These are phyloP conservation scores for Sherardia arvensis DNA, from an alignment of 257 asterid genomes.

Conservation along the genomic window DNA sequence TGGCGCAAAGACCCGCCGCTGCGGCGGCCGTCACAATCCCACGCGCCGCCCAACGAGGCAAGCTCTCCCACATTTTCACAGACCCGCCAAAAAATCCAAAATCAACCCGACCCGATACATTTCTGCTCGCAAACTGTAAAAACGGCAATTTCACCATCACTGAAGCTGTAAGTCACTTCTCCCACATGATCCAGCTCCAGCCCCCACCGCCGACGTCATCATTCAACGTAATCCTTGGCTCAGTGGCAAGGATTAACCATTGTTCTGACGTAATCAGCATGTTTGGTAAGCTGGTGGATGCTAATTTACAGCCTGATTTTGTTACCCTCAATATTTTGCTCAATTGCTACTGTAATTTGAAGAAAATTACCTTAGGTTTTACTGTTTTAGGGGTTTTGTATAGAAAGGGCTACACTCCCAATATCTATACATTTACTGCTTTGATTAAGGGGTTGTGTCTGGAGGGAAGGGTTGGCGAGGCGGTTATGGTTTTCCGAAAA, in stretches of 20 bases:
- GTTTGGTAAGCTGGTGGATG: slow-evolving; percentile 36
- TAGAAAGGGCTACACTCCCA: slow-evolving; percentile 52
- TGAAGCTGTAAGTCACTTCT: slow-evolving; percentile 30
- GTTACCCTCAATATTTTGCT: slow-evolving; percentile 47
- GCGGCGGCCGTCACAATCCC: slow-evolving; percentile 13
- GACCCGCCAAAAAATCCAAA: slow-evolving; percentile 11
- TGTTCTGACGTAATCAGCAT: slow-evolving; percentile 27
- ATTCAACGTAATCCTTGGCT: slow-evolving; percentile 30
- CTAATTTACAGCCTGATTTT: slow-evolving; percentile 35
- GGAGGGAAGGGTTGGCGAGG: slow-evolving; percentile 40
- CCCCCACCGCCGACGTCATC: slow-evolving; percentile 40
- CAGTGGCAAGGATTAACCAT: slow-evolving; percentile 43
- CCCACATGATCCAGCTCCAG: slow-evolving; percentile 39
- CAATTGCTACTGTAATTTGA: slow-evolving; percentile 45
- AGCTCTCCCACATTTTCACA: slow-evolving; percentile 21
- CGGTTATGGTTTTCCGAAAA: slow-evolving; percentile 38
- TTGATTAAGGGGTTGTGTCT: slow-evolving; percentile 57
- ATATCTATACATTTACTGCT: slow-evolving; percentile 40
- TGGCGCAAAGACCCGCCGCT: slow-evolving; percentile 32
- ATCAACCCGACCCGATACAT: slow-evolving; percentile 17
- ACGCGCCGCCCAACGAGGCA: slow-evolving; percentile 17
- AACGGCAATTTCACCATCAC: slow-evolving; percentile 11
- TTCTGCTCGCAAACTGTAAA: slow-evolving; percentile 15
- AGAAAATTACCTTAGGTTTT: slow-evolving; percentile 33
- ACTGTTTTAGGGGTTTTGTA: slow-evolving; percentile 45